Base-by-base conservation (phyloP, 192 early-diverging fungal species). In the Thamnidium elegans region DNA sequence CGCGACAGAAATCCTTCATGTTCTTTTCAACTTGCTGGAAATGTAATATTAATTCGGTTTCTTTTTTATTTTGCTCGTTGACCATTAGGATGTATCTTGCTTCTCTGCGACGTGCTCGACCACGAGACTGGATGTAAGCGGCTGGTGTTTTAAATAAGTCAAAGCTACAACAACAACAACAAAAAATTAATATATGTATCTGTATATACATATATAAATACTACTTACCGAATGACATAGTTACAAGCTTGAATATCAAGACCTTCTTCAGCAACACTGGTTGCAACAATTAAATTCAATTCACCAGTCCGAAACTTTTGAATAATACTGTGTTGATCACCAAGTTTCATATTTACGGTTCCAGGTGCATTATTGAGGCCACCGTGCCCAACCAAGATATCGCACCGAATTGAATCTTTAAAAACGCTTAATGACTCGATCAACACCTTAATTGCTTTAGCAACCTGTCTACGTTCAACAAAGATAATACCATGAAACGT, bases 181-280 rank as follows among this genome's bases (percentile, higher is more conserved):
- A n/a, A 58, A 11, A 43, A 26, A 51, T 20, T 20, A 19, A 21
- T 17, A 8, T 15, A 32, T 36, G 34, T 17, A 5, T 55, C 15
- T 32, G 8, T 32, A 55, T 30, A 34, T 9, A 32, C 7, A 4
- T 36, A 4, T 36, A 7, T 36, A 36, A 4, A 7, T 36, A 36
- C 5, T 39, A 68, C 58, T 55, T 77, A 90, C 72, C 90, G 79
- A 32, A 94, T 82, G 14, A 95, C 92, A 51, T 93, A 52, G 45
- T 93, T 96, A 71, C 94, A 97, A 0, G 89, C 86, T 71, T 92
- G 90, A 43, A 97, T 92, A 69, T 97, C 95, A 0, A 97, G 75
- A 20, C 95, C 95, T 71, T 97, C 95, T 70, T 96, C 95, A 9
- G 92, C 95, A 11, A 97, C 94, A 76, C 88, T 86, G 0, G 95